Evolutionary conservation across 768 basidiomycete genomes (phyloP), one percentile per base, ranked within the genome.

Genomic region (Pleurotus sapidus): DNA sequence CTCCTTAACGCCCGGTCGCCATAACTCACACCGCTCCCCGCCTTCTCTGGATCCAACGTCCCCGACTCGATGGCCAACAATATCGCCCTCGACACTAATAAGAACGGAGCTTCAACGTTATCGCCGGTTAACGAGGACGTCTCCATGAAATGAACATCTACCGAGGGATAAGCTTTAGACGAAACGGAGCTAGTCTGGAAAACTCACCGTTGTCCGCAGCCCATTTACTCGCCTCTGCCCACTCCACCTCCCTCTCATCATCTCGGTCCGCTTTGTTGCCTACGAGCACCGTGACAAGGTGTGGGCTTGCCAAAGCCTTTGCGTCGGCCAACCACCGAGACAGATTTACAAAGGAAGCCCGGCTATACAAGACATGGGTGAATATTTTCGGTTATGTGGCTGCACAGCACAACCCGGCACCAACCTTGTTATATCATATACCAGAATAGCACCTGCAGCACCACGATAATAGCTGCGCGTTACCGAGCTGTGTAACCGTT

Each of bases 381-480:
- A 61, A 15, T 46, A 15, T 38, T 20, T 25, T 34, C 17, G 30
- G 20, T 62, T 47, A 64, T 56, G 50, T 37, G 51, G 57, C 15
- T 40, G 30, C 24, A 57, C 9, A 61, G 47, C 24, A 46, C 14
- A 46, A 25, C 12, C 17, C 48, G 25, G 34, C 57, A 70, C 81
- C 48, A 64, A 88, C 90, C 85, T 92, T 51, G 93, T 94, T 65
- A 95, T 95, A 74, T 96, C 93, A 72, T 95, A 96, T 12, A 96
- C 93, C 45, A 96, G 83, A 50, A 96, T 88, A 37, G 89, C 93
- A 18, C 93, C 92, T 9, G 91, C 91, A 43, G 96, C 94, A 12
- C 95, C 95, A 46, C 95, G 87, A 73, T 98, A 98, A 72, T 98
- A 98, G 64, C 93, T 95, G 60, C 95, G 83, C 7, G 95, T 97